These are phyloP conservation scores for Salmacisia buchloeana DNA, from an alignment of 1,284 basidiomycete species.

Conservation along the genomic window DNA sequence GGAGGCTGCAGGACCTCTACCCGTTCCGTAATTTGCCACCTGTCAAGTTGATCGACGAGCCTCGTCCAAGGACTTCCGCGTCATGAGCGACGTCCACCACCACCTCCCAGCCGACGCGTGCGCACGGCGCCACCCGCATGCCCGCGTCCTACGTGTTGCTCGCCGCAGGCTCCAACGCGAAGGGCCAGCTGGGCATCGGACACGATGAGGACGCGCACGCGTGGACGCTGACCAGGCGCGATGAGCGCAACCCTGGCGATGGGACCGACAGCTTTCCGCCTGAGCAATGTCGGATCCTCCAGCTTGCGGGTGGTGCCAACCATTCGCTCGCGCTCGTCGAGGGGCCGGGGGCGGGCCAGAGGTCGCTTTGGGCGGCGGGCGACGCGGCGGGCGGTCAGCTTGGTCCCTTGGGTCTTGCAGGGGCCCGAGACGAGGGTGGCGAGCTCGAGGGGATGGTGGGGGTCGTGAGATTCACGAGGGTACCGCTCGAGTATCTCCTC, in stretches of 20 bases:
- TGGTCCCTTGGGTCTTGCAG: no score
- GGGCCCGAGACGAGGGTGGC: no score
- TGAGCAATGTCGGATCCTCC: background rate
- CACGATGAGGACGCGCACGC: background rate
- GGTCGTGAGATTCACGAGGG: no score
- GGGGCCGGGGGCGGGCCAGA: background rate
- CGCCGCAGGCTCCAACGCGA: slow-evolving; percentile 13
- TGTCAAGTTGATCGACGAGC: no score
- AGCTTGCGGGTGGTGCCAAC: background rate
- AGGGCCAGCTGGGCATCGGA: slow-evolving; percentile 11
- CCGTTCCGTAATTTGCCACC: no score
- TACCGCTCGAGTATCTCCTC: no score
- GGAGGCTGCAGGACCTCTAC: no score
- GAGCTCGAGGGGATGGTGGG: no score
- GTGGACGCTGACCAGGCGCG: background rate
- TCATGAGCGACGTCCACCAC: background rate
- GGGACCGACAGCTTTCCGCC: background rate
- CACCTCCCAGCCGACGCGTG: background rate
- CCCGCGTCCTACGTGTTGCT: background rate
- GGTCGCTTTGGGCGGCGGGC: background rate
- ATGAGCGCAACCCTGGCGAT: background rate
- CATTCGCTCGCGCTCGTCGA: background rate
- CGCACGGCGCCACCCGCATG: background rate
- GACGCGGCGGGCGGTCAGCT: background rate
- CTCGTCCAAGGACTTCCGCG: background rate